phyloP scores from a whole-genome alignment of 2,329 filamentous ascomycete genomes.

The Cladophialophora bantiana region DNA sequence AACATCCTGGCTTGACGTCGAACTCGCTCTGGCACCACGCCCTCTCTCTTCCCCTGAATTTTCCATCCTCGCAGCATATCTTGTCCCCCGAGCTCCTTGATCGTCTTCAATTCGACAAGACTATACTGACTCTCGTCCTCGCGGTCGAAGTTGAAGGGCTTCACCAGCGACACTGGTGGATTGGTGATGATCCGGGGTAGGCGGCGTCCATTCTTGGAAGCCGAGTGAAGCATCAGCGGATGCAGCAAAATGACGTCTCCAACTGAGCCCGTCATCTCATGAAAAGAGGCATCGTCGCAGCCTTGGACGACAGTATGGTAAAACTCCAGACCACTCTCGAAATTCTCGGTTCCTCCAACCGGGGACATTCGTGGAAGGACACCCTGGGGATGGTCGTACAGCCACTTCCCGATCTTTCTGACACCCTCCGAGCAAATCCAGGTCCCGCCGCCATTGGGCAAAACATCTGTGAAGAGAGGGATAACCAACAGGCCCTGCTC shows the following conservation, averaged over 20 bases:
- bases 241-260: constrained; percentile 64
- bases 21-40: constrained; percentile 56
- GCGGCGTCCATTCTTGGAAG: constrained; percentile 58
- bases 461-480: constrained; percentile 70
- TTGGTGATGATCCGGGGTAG: constrained; percentile 62
- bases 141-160: constrained; percentile 60
- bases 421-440: constrained; percentile 66
- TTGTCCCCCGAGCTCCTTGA: constrained; percentile 56
- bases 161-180: constrained; percentile 58
- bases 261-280: constrained; percentile 60
- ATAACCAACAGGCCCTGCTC: constrained; percentile 74
- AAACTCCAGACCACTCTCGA: constrained; percentile 38
- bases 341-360: constrained; percentile 5
- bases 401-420: constrained; percentile 15
- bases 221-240: constrained; percentile 63
- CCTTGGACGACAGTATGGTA: constrained; percentile 51
- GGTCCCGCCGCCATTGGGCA: constrained; percentile 67
- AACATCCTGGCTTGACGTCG: constrained; percentile 55
- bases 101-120: constrained; percentile 61
- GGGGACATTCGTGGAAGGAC: constrained; percentile 70
- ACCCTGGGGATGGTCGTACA: constrained; percentile 68
- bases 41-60: constrained; percentile 54
- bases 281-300: constrained; percentile 54
- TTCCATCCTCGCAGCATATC: constrained; percentile 58
- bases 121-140: constrained; percentile 55